A percentile compares a stretch with the other conserved stretches of the same genome.
Evolutionary conservation across 2,329 filamentous ascomycete genomes (phyloP).

Genomic region (Cladosporium sp.): DNA sequence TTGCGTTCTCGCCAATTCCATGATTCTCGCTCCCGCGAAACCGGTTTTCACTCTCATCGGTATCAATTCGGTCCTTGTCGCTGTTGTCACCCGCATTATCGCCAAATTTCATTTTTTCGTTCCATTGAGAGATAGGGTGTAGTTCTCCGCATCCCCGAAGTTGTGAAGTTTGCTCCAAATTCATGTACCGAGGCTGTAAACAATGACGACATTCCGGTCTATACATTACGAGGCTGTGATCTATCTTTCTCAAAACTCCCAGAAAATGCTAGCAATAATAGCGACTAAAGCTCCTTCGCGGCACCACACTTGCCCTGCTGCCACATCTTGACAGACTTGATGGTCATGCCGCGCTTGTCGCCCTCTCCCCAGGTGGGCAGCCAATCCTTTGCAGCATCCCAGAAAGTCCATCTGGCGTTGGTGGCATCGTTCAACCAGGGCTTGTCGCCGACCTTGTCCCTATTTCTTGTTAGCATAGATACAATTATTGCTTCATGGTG

Average conservation of each 20-base stretch:
- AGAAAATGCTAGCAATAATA: neutral
- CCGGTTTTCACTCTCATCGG: neutral
- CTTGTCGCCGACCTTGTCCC: constrained; percentile 51
- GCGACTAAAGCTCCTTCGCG: neutral
- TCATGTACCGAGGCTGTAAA: neutral
- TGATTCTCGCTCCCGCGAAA: neutral
- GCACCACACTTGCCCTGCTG: constrained; percentile 45
- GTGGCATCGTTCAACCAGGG: constrained; percentile 68
- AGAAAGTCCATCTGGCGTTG: constrained; percentile 70
- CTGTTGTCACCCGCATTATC: too few species aligned
- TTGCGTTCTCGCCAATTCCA: neutral
- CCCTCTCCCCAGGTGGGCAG: constrained; percentile 63
- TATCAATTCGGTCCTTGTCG: too few species aligned
- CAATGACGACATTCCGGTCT: neutral
- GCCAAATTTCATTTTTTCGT: too few species aligned
- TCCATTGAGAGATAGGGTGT: too few species aligned
- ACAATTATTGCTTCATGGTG: neutral
- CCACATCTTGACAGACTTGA: constrained; percentile 68
- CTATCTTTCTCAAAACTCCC: neutral
- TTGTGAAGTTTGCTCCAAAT: too few species aligned
- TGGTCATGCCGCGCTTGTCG: constrained; percentile 33
- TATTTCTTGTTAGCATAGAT: neutral
- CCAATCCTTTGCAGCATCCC: constrained; percentile 63
- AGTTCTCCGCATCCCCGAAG: too few species aligned
- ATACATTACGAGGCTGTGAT: neutral